These are phyloP conservation scores for Suhomyces sp. DNA, from an alignment of 805 yeast species.

Conservation along the genomic window DNA sequence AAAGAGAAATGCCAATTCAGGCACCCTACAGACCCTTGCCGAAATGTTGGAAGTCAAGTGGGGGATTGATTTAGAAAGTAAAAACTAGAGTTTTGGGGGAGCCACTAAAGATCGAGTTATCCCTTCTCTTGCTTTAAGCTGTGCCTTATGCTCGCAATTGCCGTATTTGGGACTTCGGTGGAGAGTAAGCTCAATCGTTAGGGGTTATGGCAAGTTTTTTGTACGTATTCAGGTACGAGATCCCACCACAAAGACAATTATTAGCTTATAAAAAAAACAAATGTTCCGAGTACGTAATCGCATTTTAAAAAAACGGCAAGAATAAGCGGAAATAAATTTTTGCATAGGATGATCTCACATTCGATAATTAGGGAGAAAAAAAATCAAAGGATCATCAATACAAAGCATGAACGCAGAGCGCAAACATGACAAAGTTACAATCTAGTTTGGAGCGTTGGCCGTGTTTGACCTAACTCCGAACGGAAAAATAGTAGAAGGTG, in stretches of 20 bases:
- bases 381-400: background rate
- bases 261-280: background rate
- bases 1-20: background rate
- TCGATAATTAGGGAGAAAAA: background rate
- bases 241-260: background rate
- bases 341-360: background rate
- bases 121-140: background rate
- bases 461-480: background rate
- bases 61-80: background rate
- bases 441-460: background rate
- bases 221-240: background rate
- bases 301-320: background rate
- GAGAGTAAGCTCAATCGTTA: background rate
- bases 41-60: background rate
- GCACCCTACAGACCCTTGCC: background rate
- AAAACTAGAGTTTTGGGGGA: background rate
- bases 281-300: background rate
- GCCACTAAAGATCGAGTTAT: background rate
- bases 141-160: background rate
- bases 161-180: background rate
- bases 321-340: background rate
- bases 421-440: background rate
- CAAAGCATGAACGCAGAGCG: background rate
- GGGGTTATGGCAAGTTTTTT: background rate
- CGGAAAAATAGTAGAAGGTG: background rate